Base-by-base conservation (phyloP, 805 yeast genomes). In the Pichia thaimueangensis region DNA sequence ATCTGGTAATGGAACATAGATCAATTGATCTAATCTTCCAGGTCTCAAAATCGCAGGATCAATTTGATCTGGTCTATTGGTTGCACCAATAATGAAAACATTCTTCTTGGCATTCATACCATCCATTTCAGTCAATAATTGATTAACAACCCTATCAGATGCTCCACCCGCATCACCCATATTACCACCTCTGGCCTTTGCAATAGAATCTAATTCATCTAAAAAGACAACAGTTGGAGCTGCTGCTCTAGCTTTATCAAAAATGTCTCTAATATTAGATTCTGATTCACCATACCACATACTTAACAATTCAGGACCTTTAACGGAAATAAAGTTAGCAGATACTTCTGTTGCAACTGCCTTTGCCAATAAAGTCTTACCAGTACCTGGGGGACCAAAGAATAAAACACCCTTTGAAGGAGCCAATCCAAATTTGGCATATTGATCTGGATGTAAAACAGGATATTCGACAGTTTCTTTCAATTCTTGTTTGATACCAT, bases 371-470 rank as follows among this genome's bases (percentile, higher is more conserved):
- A 93, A 71, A 4, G 99, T 93, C 72, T 93, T 93, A 88, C 98
- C 98, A 47, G 97, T 93, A 85, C 99, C 99, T 47, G 99, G 99
- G 41, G 99, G 99, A 56, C 99, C 99, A 65, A 85, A 93, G 75
- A 93, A 93, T 64, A 93, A 74, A 53, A 93, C 98, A 72, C 99
- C 99, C 70, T 91, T 89, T 31, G 98, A 82, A 42, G 99, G 98
- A 9, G 97, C 81, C 64, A 93, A 78, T 52, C 99, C 99, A 62
- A 93, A 93, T 72, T 93, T 94, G 67, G 94, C 86, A 70, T 87
- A 93, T 74, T 91, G 96, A 61, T 93, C 98, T 67, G 99, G 97
- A 68, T 93, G 97, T 64, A 91, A 73, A 41, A 93, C 98, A 30
- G 99, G 99, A 65, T 93, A 93, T 71, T 93, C 98, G 45, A 93